Evolutionary conservation across 2,329 filamentous ascomycete species (phyloP), one percentile per base, ranked within the genome.

Genomic region (Trichoderma endophyticum): DNA sequence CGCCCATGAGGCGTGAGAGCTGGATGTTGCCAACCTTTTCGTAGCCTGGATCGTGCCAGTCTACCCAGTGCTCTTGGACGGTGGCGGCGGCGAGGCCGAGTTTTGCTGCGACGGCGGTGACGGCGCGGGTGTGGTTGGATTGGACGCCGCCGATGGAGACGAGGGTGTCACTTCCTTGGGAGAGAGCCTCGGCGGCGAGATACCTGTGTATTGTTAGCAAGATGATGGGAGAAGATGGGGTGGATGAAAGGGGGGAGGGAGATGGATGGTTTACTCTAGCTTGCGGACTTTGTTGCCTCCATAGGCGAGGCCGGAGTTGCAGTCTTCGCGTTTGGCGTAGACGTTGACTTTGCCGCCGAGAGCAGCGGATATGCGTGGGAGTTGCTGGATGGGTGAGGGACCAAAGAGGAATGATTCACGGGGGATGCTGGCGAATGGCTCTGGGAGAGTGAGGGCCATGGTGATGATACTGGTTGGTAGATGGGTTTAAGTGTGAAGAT

Each of bases 311-410:
- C 87, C 88, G 2, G 89, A 91, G 81, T 91, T 92, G 77, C 89
- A 89, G 81, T 93, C 91, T 75, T 93, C 91, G 65, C 91, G 87
- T 81, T 93, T 93, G 68, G 91, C 91, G 78, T 89, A 93, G 74
- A 93, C 86, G 24, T 85, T 83, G 54, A 91, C 88, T 75, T 86
- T 86, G 34, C 86, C 86, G 63, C 87, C 86, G 6, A 92, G 85
- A 28, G 87, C 88, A 68, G 84, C 79, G 36, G 89, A 89, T 77
- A 92, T 91, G 73, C 90, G 86, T 70, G 89, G 88, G 43, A 93
- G 86, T 66, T 84, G 80, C 78, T 93, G 90, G 77, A 93, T 91
- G 34, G 90, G 91, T 0, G 91, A 92, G 18, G 90, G 88, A 1
- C 89, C 89, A 69, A 92, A 91, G 73, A 91, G 87, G 75, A 93